Percentiles rank a stretch among this genome's conserved stretches.
Conservation (phyloP, 257 asterid genomes). For the Nicotiana knightiana region DNA sequence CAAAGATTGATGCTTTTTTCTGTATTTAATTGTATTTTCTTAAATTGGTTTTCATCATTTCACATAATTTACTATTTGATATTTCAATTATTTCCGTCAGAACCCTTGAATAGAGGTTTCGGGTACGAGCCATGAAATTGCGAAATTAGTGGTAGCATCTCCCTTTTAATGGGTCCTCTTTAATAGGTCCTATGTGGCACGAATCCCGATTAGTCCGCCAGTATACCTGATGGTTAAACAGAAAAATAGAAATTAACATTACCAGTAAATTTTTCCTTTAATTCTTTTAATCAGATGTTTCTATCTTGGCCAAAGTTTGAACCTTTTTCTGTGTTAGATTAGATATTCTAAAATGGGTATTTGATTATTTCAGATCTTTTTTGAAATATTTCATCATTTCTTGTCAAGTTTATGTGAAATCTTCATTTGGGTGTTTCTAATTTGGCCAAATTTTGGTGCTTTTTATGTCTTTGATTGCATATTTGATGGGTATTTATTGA, state of each 20-base stretch:
- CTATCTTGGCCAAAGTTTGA: neutral
- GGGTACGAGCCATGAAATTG: neutral
- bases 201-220: neutral
- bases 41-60: neutral
- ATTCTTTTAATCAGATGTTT: neutral
- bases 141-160: too few relatives aligned
- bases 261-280: neutral
- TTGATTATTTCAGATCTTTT: neutral
- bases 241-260: too few relatives aligned
- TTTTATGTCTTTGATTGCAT: neutral
- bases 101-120: neutral
- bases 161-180: neutral
- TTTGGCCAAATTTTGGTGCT: neutral
- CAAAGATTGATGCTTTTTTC: neutral
- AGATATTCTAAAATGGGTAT: neutral
- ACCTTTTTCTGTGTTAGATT: neutral
- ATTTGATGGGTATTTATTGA: neutral
- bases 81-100: too few relatives aligned
- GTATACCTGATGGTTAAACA: neutral
- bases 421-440: neutral
- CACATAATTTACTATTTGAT: neutral
- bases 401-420: neutral
- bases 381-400: neutral
- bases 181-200: neutral
- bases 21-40: neutral